Conservation (phyloP, 2,329 filamentous ascomycete species). For the Colletotrichum shisoi region DNA sequence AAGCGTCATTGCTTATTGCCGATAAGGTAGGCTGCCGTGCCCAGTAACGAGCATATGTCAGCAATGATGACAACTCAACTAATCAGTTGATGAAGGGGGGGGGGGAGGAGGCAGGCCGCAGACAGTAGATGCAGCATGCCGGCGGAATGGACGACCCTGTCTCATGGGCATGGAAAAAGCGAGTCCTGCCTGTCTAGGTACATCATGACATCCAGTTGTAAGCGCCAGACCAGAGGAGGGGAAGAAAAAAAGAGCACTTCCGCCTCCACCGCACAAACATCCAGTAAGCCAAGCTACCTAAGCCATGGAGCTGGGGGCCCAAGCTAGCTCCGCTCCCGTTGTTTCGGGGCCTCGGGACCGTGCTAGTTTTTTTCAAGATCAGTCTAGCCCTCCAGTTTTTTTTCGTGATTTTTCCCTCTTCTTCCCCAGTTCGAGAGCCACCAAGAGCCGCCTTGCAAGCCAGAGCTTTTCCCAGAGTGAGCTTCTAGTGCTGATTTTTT, state of each 20-base stretch:
- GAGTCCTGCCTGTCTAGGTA: conserved; percentile 15
- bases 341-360: conserved; percentile 32
- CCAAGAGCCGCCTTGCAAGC: conserved; percentile 18
- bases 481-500: not conserved
- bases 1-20: conserved; percentile 26
- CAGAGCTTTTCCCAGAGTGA: conserved; percentile 28
- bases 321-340: conserved; percentile 34
- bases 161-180: conserved; percentile 2
- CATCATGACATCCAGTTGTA: conserved; percentile 15
- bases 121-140: conserved; percentile 36
- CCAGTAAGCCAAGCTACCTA: conserved; percentile 9
- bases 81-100: not conserved
- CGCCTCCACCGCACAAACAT: conserved; percentile 2
- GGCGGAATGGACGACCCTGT: conserved; percentile 19
- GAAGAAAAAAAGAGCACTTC: not conserved
- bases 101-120: not conserved
- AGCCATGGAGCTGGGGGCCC: conserved; percentile 8
- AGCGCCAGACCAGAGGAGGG: not conserved
- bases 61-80: conserved; percentile 1
- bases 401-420: not conserved
- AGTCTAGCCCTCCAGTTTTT: conserved; percentile 26
- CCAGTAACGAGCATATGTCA: not conserved
- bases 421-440: conserved; percentile 14
- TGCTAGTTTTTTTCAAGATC: conserved; percentile 34
- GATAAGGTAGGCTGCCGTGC: conserved; percentile 14